Evolutionary conservation across 2,329 filamentous ascomycete species (phyloP), one percentile per base, ranked within the genome.

Genomic region (Fusarium metavorans): DNA sequence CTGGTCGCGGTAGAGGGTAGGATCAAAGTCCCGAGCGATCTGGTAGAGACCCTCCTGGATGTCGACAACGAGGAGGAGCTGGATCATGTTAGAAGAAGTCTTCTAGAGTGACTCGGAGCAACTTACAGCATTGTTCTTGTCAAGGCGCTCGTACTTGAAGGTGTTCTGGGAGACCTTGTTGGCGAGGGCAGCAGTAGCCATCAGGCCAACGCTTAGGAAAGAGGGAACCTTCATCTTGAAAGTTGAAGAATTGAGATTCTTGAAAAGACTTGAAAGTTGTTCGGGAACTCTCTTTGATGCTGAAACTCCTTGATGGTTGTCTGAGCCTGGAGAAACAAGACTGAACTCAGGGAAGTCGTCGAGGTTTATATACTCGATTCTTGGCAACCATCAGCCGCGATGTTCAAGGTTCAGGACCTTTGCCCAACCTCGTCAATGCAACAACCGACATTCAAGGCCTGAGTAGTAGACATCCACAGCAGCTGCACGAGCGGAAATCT

Each of bases 1-100:
- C 81, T 90, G 90, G 80, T 92, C 89, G 70, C 88, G 87, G 85
- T 90, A 95, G 39, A 92, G 86, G 11, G 87, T 89, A 14, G 90
- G 84, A 66, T 92, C 88, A 78, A 88, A 94, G 83, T 95, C 93
- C 43, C 92, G 88, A 41, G 91, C 91, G 7, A 78, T 39, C 54
- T 82, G 74, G 77, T 81, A 82, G 20, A 82, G 77, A 13, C 83
- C 83, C 66, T 82, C 81, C 72, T 84, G 83, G 62, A 82, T 80
- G 68, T 83, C 82, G 32, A 84, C 81, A 37, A 84, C 76, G 66
- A 84, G 79, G 30, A 84, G 80, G 37, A 83, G 48, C 81, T 82
- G 27, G 7, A 30, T 30, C 1, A 8, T 30, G 27, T 30, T 30
- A 30, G 27, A 30, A 9, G 27, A 6, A 2, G 8, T 9, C 27